Evolutionary conservation across 768 basidiomycete genomes (phyloP), one percentile per base, ranked within the genome.

Genomic region (Obba rivulosa): DNA sequence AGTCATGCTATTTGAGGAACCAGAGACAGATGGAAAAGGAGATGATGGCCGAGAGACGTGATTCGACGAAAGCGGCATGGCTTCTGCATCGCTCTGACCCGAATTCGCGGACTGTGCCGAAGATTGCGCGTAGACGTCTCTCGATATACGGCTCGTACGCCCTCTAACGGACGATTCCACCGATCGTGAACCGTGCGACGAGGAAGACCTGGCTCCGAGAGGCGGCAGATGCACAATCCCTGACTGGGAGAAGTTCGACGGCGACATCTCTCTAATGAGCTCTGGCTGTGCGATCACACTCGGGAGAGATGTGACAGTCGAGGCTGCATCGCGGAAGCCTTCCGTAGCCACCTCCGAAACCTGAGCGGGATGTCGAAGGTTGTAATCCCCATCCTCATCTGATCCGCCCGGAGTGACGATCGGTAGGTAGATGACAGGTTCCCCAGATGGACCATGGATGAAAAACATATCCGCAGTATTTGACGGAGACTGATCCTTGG

Each of bases 171-270:
- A 50, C 20, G 54, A 54, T 31, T 40, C 52, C 17, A 45, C 20
- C 4, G 56, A 56, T 20, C 25, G 49, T 16, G 54, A 56, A 3
- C 46, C 36, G 11, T n/a, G 42, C 34, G 5, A 25, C 25, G 50
- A 52, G 10, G 36, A 22, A 3, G 50, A 9, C 16, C 8, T 2
- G 56, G 53, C 4, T 58, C 28, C 53, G 25, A 58, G 8, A 11
- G 63, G 63, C 1, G 50, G 55, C 10, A 65, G 59, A 46, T 61
- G 62, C 11, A 65, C 62, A 43, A 61, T 61, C 1, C 63, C 63
- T n/a, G 53, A 48, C 35, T 60, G 57, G 9, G 62, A 64, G 43
- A 60, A 61, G 51, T 58, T 57, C 28, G 50, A 48, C 1, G 47
- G 52, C 9, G 45, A 3, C n/a, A 21, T 18, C 4, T n/a, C 43